Base-by-base conservation (phyloP, 768 basidiomycete genomes). In the Lactarius vividus region DNA sequence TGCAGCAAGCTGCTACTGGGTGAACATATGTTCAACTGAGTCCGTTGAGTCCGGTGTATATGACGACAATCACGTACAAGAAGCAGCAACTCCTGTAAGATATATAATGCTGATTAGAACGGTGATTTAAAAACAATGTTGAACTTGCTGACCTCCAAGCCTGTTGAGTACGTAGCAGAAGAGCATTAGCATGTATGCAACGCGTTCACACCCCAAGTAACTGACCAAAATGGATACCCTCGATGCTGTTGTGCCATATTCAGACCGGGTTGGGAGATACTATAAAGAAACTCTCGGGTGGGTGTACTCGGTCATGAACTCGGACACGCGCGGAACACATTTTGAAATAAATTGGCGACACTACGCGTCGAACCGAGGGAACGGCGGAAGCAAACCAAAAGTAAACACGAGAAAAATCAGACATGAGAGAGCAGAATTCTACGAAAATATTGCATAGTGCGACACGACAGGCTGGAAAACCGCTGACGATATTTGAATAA, bases 1-100 rank as follows among this genome's bases (percentile, higher is more conserved):
- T 94, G 73, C 84, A 88, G 61, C 82, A 85, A 33, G 91, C 88
- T 46, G 92, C 91, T 85, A 92, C 91, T 91, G 66, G 55, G 70
- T 63, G n/a, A 35, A 44, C 9, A 4, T 35, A 63, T 64, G 54
- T 57, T 68, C 28, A 49, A 29, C 31, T 35, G 59, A 59, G 16
- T 23, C 10, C 55, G 15, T 16, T 10, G 26, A 13, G 49, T 26
- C 6, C 6, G 23, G 26, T 2, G 23, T 31, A 40, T 18, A 61
- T 39, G 39, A 31, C 5, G 37, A 39, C 37, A 15, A 39, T 39
- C 16, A 73, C 76, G 67, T 64, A 78, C 77, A 72, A 16, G 77
- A 77, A 35, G 75, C 77, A 54, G 74, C 77, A 33, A 77, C 73
- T 9, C 77, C 77, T 78, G 63, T 15, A 20, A 35, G 40, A 49